Evolutionary conservation across 768 basidiomycete species (phyloP), one percentile per base, ranked within the genome.

Genomic region (Russula dissimulans): DNA sequence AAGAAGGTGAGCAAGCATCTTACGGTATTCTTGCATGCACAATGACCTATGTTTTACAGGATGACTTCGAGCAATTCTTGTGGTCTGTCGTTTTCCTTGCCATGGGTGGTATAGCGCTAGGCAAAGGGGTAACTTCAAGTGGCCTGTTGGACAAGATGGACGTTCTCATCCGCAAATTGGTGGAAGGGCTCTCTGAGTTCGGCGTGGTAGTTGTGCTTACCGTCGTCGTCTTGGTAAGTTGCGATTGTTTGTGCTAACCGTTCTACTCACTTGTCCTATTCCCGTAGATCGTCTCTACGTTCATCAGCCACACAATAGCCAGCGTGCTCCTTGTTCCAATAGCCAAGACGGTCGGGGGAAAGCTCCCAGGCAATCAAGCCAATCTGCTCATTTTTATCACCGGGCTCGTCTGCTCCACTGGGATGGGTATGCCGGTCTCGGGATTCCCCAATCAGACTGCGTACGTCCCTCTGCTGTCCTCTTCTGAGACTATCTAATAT

Each of bases 391-490:
- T 98, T 67, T 95, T 99, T 75, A 81, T 94, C 66, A 97, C 94
- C 38, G 93, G 83, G 14, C 77, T 97, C 61, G 87, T 97, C 53
- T 97, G 95, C 70, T 95, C 92, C 3, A 78, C 91, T 5, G 97
- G 95, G 1, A 99, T 99, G 97, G 95, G 92, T 11, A 90, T 98
- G 81, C 95, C 95, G 3, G 94, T 98, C 42, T 94, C 91, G 62
- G 97, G 97, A n/a, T 99, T 98, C 78, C 95, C 95, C 0, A 97
- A 97, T 72, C 92, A 97, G 74, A 94, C 92, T 51, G 92, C 93
- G 94, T 95, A 73, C 67, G 89, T 82, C 14, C 39, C 17, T 8
- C 32, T 18, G 4, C 36, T 46, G 48, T 17, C 1, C 49, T 17
- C 32, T 6, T 8, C 32, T 5, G 32, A 45, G 29, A 38, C 11